Evolutionary conservation across 1,284 basidiomycete species (phyloP).

Genomic region (Apiotrichum domesticum): DNA sequence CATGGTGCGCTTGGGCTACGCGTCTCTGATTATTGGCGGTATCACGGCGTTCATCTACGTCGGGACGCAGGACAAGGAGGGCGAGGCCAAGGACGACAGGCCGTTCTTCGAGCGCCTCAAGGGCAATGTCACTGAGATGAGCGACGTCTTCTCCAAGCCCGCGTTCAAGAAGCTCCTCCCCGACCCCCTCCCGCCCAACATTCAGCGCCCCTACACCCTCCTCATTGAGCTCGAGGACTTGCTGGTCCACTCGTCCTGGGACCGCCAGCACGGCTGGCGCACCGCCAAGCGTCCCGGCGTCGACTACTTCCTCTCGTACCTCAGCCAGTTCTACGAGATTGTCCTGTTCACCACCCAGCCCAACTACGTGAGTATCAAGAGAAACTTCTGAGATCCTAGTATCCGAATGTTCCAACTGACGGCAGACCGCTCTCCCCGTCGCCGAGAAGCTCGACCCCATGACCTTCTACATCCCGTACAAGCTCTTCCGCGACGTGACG

Average conservation of each 20-base stretch:
- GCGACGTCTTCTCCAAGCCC: constrained; percentile 72
- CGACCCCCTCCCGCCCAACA: constrained; percentile 72
- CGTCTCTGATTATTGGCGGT: constrained; percentile 51
- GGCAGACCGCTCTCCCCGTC: constrained; percentile 77
- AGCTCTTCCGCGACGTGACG: constrained; percentile 84
- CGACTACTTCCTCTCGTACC: constrained; percentile 94
- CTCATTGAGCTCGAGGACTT: constrained; percentile 89
- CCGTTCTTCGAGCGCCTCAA: constrained; percentile 46
- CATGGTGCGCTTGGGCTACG: constrained; percentile 53
- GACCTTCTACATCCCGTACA: constrained; percentile 79
- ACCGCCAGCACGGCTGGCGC: constrained; percentile 80
- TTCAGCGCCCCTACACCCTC: constrained; percentile 86
- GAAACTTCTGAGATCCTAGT: not conserved
- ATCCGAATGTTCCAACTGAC: not conserved
- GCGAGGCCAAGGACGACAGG: constrained; percentile 5
- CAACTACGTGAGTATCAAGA: constrained; percentile 63
- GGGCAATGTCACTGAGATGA: constrained; percentile 28
- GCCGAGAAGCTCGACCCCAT: constrained; percentile 93
- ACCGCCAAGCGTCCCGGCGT: constrained; percentile 92
- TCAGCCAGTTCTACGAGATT: constrained; percentile 96
- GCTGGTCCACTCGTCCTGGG: constrained; percentile 86
- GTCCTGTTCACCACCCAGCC: constrained; percentile 92
- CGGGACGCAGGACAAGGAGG: constrained; percentile 52
- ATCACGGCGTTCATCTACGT: constrained; percentile 56
- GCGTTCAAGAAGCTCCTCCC: constrained; percentile 88